A percentile compares a stretch with the other conserved stretches of the same genome.
Evolutionary conservation across 805 yeast genomes (phyloP).

Genomic region (Candida oleophila): DNA sequence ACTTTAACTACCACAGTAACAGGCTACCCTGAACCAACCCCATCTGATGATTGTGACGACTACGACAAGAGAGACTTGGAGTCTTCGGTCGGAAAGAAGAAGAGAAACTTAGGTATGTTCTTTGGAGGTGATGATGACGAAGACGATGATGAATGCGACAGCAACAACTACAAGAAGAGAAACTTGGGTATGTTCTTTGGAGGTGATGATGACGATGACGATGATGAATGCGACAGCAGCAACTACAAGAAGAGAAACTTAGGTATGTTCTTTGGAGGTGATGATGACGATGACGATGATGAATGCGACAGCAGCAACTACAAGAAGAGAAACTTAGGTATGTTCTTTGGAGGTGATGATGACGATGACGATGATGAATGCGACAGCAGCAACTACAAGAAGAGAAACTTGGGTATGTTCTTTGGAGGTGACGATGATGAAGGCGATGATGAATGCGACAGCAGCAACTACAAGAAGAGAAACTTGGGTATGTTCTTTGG

Average conservation of each 20-base stretch:
- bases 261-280: too few species aligned
- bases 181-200: too few species aligned
- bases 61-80: neutral
- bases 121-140: neutral
- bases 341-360: too few species aligned
- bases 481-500: too few species aligned
- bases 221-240: neutral
- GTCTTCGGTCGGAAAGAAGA: neutral
- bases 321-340: constrained; percentile 2
- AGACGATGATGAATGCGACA: neutral
- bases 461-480: constrained; percentile 1
- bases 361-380: neutral
- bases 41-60: constrained; percentile 1
- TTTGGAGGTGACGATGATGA: too few species aligned
- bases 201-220: neutral
- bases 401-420: constrained; percentile 3
- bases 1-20: neutral
- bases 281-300: neutral
- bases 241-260: constrained; percentile 1
- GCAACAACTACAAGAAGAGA: constrained; percentile 2
- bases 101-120: neutral
- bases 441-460: neutral
- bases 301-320: too few species aligned
- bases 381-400: neutral
- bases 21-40: neutral